These are phyloP conservation scores for Rubia peregrina DNA, from an alignment of 305 asterid species.

Conservation along the genomic window DNA sequence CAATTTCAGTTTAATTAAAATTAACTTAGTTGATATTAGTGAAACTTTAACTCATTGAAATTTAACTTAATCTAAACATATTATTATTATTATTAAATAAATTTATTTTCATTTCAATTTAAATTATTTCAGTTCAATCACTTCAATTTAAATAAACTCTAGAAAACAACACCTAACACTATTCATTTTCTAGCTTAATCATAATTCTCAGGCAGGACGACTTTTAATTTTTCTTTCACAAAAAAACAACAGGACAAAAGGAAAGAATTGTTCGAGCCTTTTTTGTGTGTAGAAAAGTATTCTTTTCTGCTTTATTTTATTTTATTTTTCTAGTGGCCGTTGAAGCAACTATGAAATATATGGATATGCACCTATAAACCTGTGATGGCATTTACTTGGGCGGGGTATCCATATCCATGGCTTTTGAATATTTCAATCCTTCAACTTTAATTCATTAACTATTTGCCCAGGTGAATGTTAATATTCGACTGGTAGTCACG, in stretches of 20 bases:
- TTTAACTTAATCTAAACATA: no score
- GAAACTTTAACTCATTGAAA: no score
- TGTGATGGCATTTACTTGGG: background rate
- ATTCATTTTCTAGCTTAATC: conserved; percentile 1
- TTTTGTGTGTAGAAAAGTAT: background rate
- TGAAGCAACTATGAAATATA: background rate
- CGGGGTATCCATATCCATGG: background rate
- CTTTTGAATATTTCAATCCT: background rate
- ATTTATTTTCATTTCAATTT: no score
- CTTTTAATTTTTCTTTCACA: no score
- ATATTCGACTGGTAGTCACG: no score
- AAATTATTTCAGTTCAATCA: no score
- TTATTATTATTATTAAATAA: no score
- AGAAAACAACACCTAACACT: no score
- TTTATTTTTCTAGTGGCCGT: background rate
- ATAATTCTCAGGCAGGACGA: background rate
- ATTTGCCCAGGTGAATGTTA: background rate
- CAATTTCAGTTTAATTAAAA: no score
- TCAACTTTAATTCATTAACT: background rate
- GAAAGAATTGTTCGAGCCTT: conserved; percentile 6
- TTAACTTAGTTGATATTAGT: no score
- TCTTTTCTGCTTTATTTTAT: background rate
- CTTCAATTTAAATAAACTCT: no score
- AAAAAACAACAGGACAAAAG: background rate
- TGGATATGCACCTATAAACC: background rate